These are phyloP conservation scores for Umbelopsis ramanniana DNA, from an alignment of 192 early-diverging fungal genomes.

Conservation along the genomic window DNA sequence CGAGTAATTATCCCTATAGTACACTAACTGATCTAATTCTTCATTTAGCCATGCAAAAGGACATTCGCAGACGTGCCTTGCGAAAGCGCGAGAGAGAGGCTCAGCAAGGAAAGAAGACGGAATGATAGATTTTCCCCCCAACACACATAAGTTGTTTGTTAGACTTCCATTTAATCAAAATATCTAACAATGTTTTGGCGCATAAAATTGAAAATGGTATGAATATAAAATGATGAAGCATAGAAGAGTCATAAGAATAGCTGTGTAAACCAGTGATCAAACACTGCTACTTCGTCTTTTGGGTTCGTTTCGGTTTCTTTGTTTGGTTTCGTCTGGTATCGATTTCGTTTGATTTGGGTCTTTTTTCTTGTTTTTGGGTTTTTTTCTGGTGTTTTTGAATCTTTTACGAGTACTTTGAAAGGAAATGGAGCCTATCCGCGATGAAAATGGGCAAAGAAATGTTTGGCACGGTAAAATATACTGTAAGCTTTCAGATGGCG, in stretches of 20 bases:
- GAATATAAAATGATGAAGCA: constrained; percentile 1
- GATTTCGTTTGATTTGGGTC: neutral
- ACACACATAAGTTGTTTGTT: neutral
- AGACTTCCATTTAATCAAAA: neutral
- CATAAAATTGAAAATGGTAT: neutral
- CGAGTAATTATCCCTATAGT: constrained; percentile 6
- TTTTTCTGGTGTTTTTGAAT: neutral
- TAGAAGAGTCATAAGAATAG: constrained; percentile 16
- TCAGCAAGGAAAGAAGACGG: constrained; percentile 1
- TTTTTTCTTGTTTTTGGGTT: neutral
- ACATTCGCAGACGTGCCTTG: constrained; percentile 75
- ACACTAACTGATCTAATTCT: neutral
- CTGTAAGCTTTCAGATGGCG: constrained; percentile 16
- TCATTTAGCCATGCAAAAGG: constrained; percentile 54
- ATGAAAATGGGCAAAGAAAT: constrained; percentile 22
- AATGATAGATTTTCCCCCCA: neutral
- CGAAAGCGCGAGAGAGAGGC: constrained; percentile 70
- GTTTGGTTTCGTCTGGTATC: no score
- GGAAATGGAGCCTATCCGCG: neutral
- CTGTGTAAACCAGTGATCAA: neutral
- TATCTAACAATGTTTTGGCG: neutral
- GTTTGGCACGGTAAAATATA: constrained; percentile 15
- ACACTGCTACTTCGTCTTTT: constrained; percentile 5
- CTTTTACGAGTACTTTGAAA: constrained; percentile 2
- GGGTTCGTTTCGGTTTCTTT: neutral